Evolutionary conservation across 169 alveolate genomes (phyloP).

Genomic region (Blepharisma undulans): DNA sequence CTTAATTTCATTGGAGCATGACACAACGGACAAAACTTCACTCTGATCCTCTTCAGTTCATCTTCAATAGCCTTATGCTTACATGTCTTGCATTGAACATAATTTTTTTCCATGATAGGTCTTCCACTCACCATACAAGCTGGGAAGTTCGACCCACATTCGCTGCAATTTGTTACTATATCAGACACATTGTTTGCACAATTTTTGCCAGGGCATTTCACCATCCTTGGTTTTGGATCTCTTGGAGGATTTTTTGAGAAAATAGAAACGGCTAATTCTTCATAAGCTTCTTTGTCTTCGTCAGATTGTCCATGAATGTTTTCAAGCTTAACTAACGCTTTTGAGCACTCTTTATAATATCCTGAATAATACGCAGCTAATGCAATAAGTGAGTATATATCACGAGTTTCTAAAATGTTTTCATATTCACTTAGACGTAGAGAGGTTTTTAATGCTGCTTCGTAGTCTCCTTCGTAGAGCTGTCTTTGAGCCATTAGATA

Average conservation of each 20-base stretch:
- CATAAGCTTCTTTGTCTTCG: slow-evolving; percentile 74
- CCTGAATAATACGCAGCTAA: slow-evolving; percentile 79
- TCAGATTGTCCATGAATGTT: slow-evolving; percentile 67
- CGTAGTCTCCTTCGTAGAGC: slow-evolving; percentile 80
- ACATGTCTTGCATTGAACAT: slow-evolving; percentile 84
- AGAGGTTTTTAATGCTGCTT: slow-evolving; percentile 87
- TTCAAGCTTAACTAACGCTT: slow-evolving; percentile 87
- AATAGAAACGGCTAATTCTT: slow-evolving; percentile 80
- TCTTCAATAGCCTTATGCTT: slow-evolving; percentile 83
- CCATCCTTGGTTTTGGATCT: slow-evolving; percentile 39
- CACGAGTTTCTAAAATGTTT: slow-evolving; percentile 84
- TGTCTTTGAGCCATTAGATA: slow-evolving; percentile 84
- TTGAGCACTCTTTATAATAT: slow-evolving; percentile 84
- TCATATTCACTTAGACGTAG: slow-evolving; percentile 87
- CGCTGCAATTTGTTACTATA: slow-evolving; percentile 81
- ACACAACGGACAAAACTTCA: slow-evolving; percentile 85
- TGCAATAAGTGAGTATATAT: slow-evolving; percentile 86
- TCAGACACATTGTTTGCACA: slow-evolving; percentile 83
- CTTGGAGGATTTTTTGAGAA: slow-evolving; percentile 68
- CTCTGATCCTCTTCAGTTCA: slow-evolving; percentile 73
- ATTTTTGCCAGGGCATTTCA: slow-evolving; percentile 77
- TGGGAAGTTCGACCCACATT: slow-evolving; percentile 85
- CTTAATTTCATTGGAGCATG: slow-evolving; percentile 67
- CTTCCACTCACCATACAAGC: slow-evolving; percentile 87
- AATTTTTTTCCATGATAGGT: slow-evolving; percentile 75